phyloP scores from a whole-genome alignment of 2,329 filamentous ascomycete genomes.

The Talaromyces sp. region DNA sequence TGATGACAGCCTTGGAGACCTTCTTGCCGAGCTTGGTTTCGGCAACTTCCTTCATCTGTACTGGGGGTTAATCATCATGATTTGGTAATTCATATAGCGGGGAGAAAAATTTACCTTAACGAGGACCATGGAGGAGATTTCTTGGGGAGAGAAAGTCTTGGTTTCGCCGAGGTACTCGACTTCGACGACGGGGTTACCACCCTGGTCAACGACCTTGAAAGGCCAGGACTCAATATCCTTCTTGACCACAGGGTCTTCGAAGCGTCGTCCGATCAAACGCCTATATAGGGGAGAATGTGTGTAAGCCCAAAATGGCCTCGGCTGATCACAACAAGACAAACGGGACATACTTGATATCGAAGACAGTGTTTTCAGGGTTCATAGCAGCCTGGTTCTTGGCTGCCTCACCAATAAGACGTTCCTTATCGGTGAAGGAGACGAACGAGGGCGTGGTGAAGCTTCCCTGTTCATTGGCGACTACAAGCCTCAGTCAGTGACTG shows the following conservation, averaged over 20 bases:
- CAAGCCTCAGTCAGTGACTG: constrained; percentile 9
- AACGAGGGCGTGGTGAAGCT: constrained; percentile 98
- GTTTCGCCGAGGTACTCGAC: constrained; percentile 93
- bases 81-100: background rate
- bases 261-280: constrained; percentile 95
- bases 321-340: background rate
- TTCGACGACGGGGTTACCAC: constrained; percentile 84
- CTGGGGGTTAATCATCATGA: background rate
- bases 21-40: constrained; percentile 98
- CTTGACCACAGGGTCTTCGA: constrained; percentile 93
- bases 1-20: constrained; percentile 98
- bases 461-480: constrained; percentile 98
- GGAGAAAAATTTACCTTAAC: constrained; percentile 67
- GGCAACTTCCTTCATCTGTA: constrained; percentile 97
- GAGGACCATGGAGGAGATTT: constrained; percentile 98
- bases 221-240: constrained; percentile 99
- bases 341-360: constrained; percentile 87
- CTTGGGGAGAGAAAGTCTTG: constrained; percentile 96
- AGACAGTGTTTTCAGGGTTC: constrained; percentile 98
- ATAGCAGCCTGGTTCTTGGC: constrained; percentile 99
- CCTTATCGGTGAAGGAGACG: constrained; percentile 97
- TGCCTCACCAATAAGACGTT: constrained; percentile 98
- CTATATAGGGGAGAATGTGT: constrained; percentile 41
- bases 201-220: constrained; percentile 94
- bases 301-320: background rate